These are phyloP conservation scores for Solanum piurae DNA, from an alignment of 257 asterid species.

Conservation along the genomic window DNA sequence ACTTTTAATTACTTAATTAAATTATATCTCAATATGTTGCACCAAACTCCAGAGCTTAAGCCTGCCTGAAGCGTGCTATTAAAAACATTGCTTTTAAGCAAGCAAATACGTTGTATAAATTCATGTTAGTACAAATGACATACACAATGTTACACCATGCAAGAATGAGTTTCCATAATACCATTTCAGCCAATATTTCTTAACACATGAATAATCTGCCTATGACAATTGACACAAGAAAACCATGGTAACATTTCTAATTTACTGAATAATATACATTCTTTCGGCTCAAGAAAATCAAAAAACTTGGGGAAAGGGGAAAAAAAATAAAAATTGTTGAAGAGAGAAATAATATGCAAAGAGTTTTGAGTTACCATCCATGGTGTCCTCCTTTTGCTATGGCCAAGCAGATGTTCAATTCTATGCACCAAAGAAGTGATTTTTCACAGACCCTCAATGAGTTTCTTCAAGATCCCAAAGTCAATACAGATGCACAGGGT, in stretches of 20 bases:
- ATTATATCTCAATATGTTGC: background rate
- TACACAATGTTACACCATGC: background rate
- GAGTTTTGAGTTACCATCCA: constrained; percentile 40
- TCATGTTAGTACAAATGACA: background rate
- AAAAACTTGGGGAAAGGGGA: background rate
- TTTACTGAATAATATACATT: background rate
- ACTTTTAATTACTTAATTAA: background rate
- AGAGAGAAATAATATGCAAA: background rate
- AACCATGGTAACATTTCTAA: background rate
- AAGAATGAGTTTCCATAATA: background rate
- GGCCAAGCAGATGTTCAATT: constrained; percentile 29
- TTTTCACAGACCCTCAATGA: background rate
- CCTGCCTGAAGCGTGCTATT: background rate
- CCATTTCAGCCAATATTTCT: background rate
- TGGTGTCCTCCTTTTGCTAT: constrained; percentile 11
- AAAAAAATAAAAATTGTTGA: background rate
- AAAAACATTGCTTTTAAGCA: background rate
- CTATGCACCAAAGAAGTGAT: background rate
- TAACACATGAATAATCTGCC: background rate
- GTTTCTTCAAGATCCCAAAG: background rate
- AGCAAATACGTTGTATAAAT: background rate
- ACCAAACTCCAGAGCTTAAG: background rate
- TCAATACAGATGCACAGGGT: background rate
- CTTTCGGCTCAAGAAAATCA: background rate
- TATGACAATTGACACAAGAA: background rate